phyloP scores from a whole-genome alignment of 2,329 filamentous ascomycete genomes.

The Cordyceps farinosa region DNA sequence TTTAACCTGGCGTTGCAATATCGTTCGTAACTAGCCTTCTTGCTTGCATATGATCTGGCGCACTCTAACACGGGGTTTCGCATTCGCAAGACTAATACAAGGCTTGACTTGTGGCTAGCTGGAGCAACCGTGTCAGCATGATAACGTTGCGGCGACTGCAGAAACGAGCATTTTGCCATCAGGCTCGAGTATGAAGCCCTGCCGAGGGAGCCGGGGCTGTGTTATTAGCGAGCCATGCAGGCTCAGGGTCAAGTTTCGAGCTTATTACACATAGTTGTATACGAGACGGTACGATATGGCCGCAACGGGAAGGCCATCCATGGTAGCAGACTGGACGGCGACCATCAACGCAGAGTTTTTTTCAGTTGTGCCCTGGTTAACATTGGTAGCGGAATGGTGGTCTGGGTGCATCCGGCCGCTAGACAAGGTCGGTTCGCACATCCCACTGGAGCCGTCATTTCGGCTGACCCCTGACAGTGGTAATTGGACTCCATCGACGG shows the following conservation, averaged over 20 bases:
- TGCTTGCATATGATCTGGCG: slow-evolving; percentile 3
- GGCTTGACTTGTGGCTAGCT: neutral
- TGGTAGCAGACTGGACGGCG: neutral
- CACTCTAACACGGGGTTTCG: neutral
- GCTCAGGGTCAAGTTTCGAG: slow-evolving; percentile 9
- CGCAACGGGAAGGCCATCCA: slow-evolving; percentile 4
- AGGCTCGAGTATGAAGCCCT: neutral
- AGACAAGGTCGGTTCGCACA: slow-evolving; percentile 13
- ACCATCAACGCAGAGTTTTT: slow-evolving; percentile 10
- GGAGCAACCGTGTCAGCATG: neutral
- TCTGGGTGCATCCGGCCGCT: slow-evolving; percentile 6
- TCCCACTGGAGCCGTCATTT: slow-evolving; percentile 14
- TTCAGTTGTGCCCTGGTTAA: neutral
- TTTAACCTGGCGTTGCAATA: neutral
- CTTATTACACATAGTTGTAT: slow-evolving; percentile 2
- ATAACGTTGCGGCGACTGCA: neutral
- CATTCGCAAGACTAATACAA: neutral
- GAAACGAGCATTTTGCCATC: neutral
- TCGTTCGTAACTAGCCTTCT: neutral
- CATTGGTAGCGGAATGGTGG: neutral
- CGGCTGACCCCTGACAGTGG: slow-evolving; percentile 15
- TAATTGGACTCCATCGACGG: slow-evolving; percentile 16
- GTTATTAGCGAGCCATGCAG: neutral
- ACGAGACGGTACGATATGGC: slow-evolving; percentile 8
- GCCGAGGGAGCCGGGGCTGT: neutral